These are phyloP conservation scores for Flammula alnicola DNA, from an alignment of 1,284 basidiomycete species.

Conservation along the genomic window DNA sequence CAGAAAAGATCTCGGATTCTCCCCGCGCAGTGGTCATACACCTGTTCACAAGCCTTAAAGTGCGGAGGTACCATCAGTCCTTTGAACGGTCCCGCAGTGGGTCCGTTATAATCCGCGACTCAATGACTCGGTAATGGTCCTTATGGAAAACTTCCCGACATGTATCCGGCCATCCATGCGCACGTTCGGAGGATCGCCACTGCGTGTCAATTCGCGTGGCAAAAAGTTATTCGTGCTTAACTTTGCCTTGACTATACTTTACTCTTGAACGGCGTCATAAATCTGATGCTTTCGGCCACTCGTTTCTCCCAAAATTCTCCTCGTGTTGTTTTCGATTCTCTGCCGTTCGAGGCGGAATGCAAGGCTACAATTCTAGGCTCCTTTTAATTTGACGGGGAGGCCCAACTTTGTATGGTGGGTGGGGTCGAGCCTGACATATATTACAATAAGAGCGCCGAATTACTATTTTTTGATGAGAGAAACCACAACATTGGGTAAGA, in stretches of 20 bases:
- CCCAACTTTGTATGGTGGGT: background rate
- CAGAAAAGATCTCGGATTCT: too few species aligned
- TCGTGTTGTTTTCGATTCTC: too few species aligned
- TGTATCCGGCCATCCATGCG: constrained; percentile 7
- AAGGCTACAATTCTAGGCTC: too few species aligned
- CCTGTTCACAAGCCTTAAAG: too few species aligned
- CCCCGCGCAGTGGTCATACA: too few species aligned
- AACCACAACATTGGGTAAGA: constrained; percentile 8
- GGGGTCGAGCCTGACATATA: background rate
- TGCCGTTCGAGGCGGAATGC: too few species aligned
- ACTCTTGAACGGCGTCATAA: background rate
- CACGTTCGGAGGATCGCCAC: constrained; percentile 4
- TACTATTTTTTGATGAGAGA: constrained; percentile 3
- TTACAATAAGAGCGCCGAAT: constrained; percentile 3
- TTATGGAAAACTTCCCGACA: constrained; percentile 13
- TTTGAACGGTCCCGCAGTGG: constrained; percentile 8
- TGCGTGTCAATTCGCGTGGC: constrained; percentile 3
- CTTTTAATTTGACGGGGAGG: background rate
- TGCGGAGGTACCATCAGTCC: constrained; percentile 4
- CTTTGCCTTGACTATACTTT: too few species aligned
- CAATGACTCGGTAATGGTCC: constrained; percentile 10
- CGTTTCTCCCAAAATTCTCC: constrained; percentile 4
- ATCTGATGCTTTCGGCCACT: background rate
- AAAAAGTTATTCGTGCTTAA: constrained; percentile 3
- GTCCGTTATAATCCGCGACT: constrained; percentile 4